phyloP scores from a whole-genome alignment of 805 yeast species.

The Ogataea wickerhamii region DNA sequence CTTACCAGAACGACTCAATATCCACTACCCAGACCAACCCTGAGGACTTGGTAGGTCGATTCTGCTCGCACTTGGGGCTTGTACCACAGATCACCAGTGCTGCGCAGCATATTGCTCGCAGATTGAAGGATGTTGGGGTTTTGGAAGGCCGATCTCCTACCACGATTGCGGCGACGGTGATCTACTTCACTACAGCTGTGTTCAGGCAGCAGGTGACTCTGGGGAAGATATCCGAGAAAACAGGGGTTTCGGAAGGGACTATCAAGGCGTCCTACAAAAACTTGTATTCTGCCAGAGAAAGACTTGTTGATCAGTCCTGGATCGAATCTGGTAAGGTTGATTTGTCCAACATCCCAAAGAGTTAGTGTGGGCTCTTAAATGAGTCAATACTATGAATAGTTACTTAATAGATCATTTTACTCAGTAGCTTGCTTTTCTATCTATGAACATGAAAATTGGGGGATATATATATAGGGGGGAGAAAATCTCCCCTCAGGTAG shows the following conservation, averaged over 20 bases:
- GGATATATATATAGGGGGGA: slow-evolving; percentile 7
- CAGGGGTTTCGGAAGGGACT: slow-evolving; percentile 97
- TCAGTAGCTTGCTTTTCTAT: slow-evolving; percentile 1
- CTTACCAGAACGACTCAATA: slow-evolving; percentile 45
- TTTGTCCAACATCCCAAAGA: slow-evolving; percentile 24
- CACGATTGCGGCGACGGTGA: slow-evolving; percentile 96
- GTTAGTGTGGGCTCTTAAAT: slow-evolving; percentile 4
- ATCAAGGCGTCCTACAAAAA: slow-evolving; percentile 88
- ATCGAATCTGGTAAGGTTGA: slow-evolving; percentile 61
- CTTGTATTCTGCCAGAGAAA: slow-evolving; percentile 67
- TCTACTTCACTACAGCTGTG: slow-evolving; percentile 89
- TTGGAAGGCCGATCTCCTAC: slow-evolving; percentile 96
- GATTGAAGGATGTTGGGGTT: slow-evolving; percentile 87
- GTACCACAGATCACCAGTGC: slow-evolving; percentile 82
- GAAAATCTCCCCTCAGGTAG: too few relatives aligned
- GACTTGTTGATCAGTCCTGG: slow-evolving; percentile 77
- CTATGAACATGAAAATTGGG: slow-evolving; percentile 10
- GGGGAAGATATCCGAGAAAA: slow-evolving; percentile 78
- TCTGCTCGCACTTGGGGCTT: slow-evolving; percentile 92
- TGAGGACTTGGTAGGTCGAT: slow-evolving; percentile 91
- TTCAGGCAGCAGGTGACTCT: slow-evolving; percentile 77
- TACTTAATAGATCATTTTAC: too few relatives aligned
- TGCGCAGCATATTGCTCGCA: slow-evolving; percentile 87
- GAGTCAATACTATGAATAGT: background rate
- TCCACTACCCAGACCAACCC: slow-evolving; percentile 85